Evolutionary conservation across 73 alveolate species (phyloP).

Genomic region (Paramecium biaurelia): DNA sequence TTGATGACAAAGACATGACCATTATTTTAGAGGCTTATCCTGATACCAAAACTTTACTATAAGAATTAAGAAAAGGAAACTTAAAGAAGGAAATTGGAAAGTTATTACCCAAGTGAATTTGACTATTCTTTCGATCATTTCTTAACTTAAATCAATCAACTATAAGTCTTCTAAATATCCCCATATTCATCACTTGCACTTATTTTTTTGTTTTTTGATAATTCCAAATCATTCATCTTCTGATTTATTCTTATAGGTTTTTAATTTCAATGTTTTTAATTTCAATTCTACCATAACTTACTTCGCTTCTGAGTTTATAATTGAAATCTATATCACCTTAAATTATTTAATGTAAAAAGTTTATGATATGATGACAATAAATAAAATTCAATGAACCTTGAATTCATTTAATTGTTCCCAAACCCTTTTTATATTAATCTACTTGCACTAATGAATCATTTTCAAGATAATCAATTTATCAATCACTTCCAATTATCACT

Average conservation of each 20-base stretch:
- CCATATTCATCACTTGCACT: background rate
- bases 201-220: too few relatives aligned
- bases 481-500: background rate
- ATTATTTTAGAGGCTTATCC: background rate
- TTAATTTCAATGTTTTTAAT: background rate
- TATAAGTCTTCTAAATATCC: background rate
- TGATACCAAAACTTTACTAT: background rate
- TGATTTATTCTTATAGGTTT: background rate
- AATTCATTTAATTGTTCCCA: background rate
- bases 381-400: too few relatives aligned
- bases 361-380: background rate
- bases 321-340: background rate
- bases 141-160: background rate
- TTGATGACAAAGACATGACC: background rate
- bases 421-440: background rate
- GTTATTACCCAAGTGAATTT: background rate
- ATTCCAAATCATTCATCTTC: background rate
- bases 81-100: background rate
- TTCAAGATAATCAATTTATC: background rate
- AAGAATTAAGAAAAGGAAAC: background rate
- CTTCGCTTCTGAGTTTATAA: background rate
- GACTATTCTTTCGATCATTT: background rate
- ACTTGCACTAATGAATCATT: background rate
- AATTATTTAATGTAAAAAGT: background rate
- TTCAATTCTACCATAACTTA: background rate